Conservation (phyloP, 257 asterid genomes). For the Solanum phureja region DNA sequence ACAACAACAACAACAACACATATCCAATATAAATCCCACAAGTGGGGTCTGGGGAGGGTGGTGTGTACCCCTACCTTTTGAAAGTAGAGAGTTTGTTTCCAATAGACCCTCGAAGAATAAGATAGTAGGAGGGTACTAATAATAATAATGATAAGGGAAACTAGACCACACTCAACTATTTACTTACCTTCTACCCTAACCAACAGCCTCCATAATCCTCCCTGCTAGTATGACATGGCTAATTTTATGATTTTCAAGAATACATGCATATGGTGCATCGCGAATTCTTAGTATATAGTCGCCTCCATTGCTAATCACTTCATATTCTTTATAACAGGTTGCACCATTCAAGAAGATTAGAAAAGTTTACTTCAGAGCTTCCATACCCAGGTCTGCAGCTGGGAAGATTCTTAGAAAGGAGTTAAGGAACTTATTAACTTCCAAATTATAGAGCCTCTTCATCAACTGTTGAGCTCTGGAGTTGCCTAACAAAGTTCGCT, state of each 20-base stretch:
- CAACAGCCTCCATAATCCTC: not conserved
- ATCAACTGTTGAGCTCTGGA: not conserved
- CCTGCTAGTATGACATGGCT: not conserved
- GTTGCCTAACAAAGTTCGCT: not conserved
- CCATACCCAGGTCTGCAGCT: constrained; percentile 48
- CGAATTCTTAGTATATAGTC: not conserved
- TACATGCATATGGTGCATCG: not conserved
- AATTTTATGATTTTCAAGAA: not conserved
- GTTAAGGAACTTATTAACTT: constrained; percentile 26
- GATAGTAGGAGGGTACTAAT: not conserved
- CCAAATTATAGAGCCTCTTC: constrained; percentile 35
- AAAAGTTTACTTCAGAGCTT: constrained; percentile 34
- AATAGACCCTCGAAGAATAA: not conserved
- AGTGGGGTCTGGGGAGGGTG: not conserved
- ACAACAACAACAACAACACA: not conserved
- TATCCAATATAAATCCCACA: not conserved
- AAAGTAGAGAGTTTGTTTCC: not conserved
- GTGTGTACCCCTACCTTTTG: not conserved
- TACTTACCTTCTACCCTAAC: not conserved
- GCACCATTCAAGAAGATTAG: constrained; percentile 84
- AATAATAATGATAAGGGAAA: not conserved
- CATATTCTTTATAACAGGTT: constrained; percentile 32
- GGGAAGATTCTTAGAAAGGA: constrained; percentile 68
- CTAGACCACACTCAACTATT: not conserved
- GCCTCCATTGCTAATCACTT: not conserved